Conservation (phyloP, 345 rosid species). For the Eucalyptus marginata region DNA sequence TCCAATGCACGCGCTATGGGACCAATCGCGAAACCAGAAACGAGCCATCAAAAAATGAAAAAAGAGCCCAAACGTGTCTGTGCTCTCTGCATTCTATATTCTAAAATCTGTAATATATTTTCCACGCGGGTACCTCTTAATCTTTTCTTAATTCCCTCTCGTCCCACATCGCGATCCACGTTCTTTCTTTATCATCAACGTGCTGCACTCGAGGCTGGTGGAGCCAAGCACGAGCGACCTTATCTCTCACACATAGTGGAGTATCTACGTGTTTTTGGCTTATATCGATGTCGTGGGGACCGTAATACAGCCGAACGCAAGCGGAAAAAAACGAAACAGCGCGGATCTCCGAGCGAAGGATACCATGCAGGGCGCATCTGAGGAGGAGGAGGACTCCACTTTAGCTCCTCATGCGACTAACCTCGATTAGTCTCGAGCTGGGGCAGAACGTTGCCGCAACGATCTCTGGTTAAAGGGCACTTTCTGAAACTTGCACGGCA, state of each 20-base stretch:
- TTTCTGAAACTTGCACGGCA: not conserved
- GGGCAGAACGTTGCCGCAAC: not conserved
- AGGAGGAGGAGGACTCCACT: not conserved
- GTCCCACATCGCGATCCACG: not conserved
- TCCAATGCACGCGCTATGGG: not conserved
- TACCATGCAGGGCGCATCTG: not conserved
- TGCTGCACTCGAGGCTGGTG: not conserved
- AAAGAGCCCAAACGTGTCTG: not conserved
- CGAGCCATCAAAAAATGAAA: not conserved
- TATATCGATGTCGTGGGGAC: not conserved
- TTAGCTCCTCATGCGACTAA: not conserved
- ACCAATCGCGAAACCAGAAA: not conserved
- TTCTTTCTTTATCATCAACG: not conserved
- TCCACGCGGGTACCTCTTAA: not conserved
- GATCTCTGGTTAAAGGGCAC: not conserved
- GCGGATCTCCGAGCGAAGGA: not conserved
- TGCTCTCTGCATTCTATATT: not conserved
- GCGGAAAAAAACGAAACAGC: not conserved
- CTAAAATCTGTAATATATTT: not conserved
- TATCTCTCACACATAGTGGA: not conserved
- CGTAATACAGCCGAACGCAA: not conserved
- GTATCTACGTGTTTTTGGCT: not conserved
- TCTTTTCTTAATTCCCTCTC: not conserved
- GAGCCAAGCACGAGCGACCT: not conserved
- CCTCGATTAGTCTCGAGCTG: not conserved